These are phyloP conservation scores for Pleurozium schreberi DNA, from an alignment of 225 moss, liverwort and hornwort species.

Conservation along the genomic window DNA sequence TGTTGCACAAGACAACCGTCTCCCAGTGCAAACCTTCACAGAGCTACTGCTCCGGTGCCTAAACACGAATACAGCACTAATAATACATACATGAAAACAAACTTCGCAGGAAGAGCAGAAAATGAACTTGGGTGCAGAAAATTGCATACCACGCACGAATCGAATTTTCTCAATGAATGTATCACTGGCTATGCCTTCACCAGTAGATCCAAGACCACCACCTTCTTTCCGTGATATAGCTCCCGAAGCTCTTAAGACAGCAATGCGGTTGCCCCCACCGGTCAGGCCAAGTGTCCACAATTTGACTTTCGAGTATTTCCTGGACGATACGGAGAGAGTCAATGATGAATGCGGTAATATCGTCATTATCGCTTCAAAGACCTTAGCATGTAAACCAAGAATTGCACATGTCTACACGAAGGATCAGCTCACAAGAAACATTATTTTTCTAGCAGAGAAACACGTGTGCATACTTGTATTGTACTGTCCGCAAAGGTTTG, in stretches of 20 bases:
- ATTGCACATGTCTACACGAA: neutral
- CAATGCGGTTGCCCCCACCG: conserved; percentile 71
- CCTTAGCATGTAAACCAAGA: neutral
- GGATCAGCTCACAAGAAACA: neutral
- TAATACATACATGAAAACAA: neutral
- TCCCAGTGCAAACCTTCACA: neutral
- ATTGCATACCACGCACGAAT: conserved; percentile 56
- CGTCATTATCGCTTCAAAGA: neutral
- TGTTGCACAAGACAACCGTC: neutral
- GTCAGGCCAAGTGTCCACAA: conserved; percentile 73
- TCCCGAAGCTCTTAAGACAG: conserved; percentile 87
- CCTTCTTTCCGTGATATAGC: conserved; percentile 62
- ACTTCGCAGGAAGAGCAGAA: neutral
- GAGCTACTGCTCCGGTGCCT: neutral
- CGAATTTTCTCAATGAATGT: conserved; percentile 87
- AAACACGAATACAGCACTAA: neutral
- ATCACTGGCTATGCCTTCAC: conserved; percentile 88
- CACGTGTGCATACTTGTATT: conserved; percentile 41
- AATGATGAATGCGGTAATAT: neutral
- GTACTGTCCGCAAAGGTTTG: conserved; percentile 58
- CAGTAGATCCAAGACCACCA: conserved; percentile 39
- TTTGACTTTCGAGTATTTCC: conserved; percentile 72
- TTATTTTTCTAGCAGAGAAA: neutral
- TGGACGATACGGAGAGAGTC: conserved; percentile 2
- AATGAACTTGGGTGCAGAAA: neutral